Percentiles rank a stretch among this genome's conserved stretches.
Evolutionary conservation across 2,329 filamentous ascomycete genomes (phyloP).

Genomic region (Fusarium secorum): DNA sequence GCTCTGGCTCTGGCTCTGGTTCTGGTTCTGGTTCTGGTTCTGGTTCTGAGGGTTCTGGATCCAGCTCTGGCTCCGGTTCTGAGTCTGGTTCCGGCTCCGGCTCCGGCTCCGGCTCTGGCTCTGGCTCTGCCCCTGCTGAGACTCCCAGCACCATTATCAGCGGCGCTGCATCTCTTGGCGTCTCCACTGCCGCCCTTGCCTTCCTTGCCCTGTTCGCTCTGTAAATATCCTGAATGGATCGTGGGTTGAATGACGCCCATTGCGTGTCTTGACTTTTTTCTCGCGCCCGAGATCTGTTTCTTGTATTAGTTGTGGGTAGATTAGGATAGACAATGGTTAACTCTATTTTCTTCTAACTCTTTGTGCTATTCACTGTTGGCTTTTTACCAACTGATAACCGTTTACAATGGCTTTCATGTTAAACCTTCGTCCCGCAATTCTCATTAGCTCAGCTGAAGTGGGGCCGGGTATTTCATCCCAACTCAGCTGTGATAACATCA

Average conservation of each 20-base stretch:
- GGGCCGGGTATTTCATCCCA: neutral
- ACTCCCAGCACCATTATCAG: slow-evolving; percentile 25
- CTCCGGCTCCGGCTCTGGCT: slow-evolving; percentile 20
- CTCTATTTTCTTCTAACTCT: slow-evolving; percentile 16
- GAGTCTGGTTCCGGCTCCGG: slow-evolving; percentile 19
- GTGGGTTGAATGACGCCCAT: slow-evolving; percentile 36
- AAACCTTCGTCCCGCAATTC: neutral
- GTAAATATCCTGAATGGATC: slow-evolving; percentile 39
- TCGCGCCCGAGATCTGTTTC: slow-evolving; percentile 41
- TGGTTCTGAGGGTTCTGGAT: slow-evolving; percentile 5
- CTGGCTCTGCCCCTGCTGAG: slow-evolving; percentile 23
- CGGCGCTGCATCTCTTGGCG: slow-evolving; percentile 29
- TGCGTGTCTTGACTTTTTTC: slow-evolving; percentile 38
- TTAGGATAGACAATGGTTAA: slow-evolving; percentile 41
- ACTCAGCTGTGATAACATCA: neutral
- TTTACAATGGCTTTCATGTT: neutral
- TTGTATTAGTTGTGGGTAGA: slow-evolving; percentile 42
- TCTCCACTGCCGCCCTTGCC: slow-evolving; percentile 32
- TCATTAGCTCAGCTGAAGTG: neutral
- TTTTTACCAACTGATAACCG: neutral
- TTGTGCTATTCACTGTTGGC: neutral
- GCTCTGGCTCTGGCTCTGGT: neutral
- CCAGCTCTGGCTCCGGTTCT: slow-evolving; percentile 19
- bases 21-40: neutral
- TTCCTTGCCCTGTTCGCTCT: slow-evolving; percentile 37